Evolutionary conservation across 768 basidiomycete genomes (phyloP), one percentile per base, ranked within the genome.

Genomic region (Tricholoma furcatifolium): DNA sequence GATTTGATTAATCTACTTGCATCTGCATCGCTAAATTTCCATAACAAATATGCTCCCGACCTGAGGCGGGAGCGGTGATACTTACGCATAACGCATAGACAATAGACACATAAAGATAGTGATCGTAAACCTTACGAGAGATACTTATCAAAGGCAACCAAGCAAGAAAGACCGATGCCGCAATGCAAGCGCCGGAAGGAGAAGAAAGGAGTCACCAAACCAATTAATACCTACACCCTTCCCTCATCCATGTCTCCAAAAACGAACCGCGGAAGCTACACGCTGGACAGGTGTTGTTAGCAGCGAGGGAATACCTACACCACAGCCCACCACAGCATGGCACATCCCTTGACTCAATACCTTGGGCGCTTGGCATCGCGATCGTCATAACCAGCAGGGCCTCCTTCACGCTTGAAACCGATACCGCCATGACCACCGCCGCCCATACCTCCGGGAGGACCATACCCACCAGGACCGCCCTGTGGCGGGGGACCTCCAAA

Each of bases 361-460:
- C 91, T 82, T 63, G 87, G 84, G 65, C 91, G 86, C 72, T 93
- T 93, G 31, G 77, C 62, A 60, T 91, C 90, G 60, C 90, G 81
- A 69, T 92, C 90, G 65, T 92, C 90, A 69, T 79, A 88, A 69
- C 85, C 85, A 73, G 85, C 84, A 48, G 85, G 79, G 60, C 80
- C 83, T 0, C 30, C 53, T 65, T 86, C 85, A 58, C 89, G 83
- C 71, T 91, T 91, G 74, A 89, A 84, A 65, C 87, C 87, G 68
- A 79, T 83, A 49, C 83, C n/a, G n/a, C n/a, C n/a, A n/a, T n/a
- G n/a, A n/a, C n/a, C 83, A 62, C 82, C 81, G 50, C 79, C 80
- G 9, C 46, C 34, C 27, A 44, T 30, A 12, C 43, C 43, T 43
- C 12, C 21, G 9, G 52, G 45, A 31, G 52, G 52, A 43, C 79